Base-by-base conservation (phyloP, 306 rosid species). In the Vicia villosa region DNA sequence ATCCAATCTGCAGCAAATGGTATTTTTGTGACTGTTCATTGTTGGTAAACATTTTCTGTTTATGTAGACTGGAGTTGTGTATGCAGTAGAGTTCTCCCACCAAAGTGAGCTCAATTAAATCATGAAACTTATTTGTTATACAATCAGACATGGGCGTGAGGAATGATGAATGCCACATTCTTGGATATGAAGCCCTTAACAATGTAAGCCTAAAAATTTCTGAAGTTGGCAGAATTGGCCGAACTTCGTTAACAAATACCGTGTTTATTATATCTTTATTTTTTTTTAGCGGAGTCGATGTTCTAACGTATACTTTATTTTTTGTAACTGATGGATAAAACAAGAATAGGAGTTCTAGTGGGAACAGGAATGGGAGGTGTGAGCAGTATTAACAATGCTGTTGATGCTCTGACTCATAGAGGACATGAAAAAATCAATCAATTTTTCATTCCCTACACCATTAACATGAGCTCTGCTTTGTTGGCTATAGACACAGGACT, bases 351-450 rank as follows among this genome's bases (percentile, higher is more conserved):
- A 58, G 89, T 86, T 51, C 24, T 89, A 3, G 80, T 89, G 50
- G 96, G 96, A 71, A 6, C 91, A 57, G 96, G 91, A 49, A 77
- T 89, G 81, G 96, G 96, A 43, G 96, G 91, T 46, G 16, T 84
- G 69, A 34, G 78, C 9, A 81, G 88, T 19, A 82, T 89, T 73
- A 60, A 43, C 38, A 38, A 34, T 34, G 88, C 85, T 49, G 86
- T 86, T 21, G 85, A 89, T 63, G 57, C 83, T 65, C 80, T 89
- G 14, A 19, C 79, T 11, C 72, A 69, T 1, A 79, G 79, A 69
- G 91, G 91, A n/a, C 80, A 72, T 17, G 76, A 75, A 73, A 81
- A 86, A 66, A 83, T 89, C 3, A 74, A 79, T 30, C 88, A 87
- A 34, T 86, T 83, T 56, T 86, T 81, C 75, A 81, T 89, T 46